phyloP scores from a whole-genome alignment of 352 stramenopile species.

The Pythium catenulatum region DNA sequence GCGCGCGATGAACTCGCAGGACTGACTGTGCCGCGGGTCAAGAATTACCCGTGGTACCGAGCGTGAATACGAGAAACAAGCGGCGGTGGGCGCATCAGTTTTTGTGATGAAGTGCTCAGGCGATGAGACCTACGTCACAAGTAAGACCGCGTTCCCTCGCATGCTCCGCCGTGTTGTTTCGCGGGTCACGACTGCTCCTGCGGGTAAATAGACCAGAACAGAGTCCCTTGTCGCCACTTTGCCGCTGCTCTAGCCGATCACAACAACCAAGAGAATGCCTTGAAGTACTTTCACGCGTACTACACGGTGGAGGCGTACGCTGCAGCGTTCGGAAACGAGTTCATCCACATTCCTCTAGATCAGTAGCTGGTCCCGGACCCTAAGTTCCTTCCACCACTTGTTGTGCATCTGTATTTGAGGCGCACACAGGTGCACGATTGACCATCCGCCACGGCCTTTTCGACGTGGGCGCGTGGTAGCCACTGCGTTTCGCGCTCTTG shows the following conservation, averaged over 20 bases:
- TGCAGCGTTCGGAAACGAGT: conserved; percentile 1
- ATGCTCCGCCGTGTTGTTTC: background rate
- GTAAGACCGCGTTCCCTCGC: background rate
- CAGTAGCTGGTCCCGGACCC: background rate
- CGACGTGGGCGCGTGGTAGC: background rate
- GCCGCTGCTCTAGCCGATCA: background rate
- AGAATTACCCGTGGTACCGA: background rate
- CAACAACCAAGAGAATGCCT: background rate
- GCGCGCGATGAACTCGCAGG: background rate
- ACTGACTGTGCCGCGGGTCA: background rate
- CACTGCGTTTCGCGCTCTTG: conserved; percentile 1
- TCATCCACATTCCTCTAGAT: background rate
- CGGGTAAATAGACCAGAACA: background rate
- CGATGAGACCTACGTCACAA: background rate
- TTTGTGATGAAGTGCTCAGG: conserved; percentile 1
- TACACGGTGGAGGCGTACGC: background rate
- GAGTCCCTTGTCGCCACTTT: conserved; percentile 18
- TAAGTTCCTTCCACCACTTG: background rate
- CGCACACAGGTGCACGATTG: background rate
- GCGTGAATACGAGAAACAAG: background rate
- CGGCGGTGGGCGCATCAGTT: background rate
- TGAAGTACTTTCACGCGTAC: background rate
- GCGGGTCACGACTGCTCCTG: background rate
- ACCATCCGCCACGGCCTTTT: conserved; percentile 4
- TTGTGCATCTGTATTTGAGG: conserved; percentile 1